Evolutionary conservation across 768 basidiomycete species (phyloP).

Genomic region (Leccinum truebloodii): DNA sequence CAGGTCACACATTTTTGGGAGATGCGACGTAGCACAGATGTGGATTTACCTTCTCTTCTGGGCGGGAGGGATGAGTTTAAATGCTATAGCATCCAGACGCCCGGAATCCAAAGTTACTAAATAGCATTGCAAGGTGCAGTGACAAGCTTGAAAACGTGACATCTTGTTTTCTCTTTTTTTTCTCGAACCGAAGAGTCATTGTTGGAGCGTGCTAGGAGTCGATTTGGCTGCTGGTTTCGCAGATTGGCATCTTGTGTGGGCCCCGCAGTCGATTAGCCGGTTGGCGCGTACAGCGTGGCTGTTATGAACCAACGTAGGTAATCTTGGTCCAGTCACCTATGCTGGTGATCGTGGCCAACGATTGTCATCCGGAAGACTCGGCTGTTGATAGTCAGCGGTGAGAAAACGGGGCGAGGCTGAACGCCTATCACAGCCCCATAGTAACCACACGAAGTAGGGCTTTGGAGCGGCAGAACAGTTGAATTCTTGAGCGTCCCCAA

Average conservation of each 20-base stretch:
- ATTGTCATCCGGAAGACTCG: background rate
- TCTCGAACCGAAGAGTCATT: accelerated
- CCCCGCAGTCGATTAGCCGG: background rate
- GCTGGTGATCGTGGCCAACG: background rate
- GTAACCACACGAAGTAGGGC: background rate
- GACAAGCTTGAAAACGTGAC: background rate
- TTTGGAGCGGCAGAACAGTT: background rate
- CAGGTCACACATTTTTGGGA: background rate
- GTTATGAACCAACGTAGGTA: background rate
- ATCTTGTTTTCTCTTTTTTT: background rate
- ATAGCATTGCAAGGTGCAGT: background rate
- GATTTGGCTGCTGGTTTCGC: background rate
- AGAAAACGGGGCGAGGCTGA: background rate
- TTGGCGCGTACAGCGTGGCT: background rate
- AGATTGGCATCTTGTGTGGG: no score
- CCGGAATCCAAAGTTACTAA: background rate
- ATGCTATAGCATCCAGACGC: background rate
- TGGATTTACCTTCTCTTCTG: no score
- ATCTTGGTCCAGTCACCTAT: background rate
- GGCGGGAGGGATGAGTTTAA: background rate
- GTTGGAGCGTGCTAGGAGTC: background rate
- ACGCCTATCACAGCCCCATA: background rate
- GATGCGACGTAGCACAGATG: background rate
- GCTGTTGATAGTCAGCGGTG: background rate
- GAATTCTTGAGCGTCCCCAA: background rate